These are phyloP conservation scores for Mixia osmundae DNA, from an alignment of 1,284 basidiomycete genomes.

Conservation along the genomic window DNA sequence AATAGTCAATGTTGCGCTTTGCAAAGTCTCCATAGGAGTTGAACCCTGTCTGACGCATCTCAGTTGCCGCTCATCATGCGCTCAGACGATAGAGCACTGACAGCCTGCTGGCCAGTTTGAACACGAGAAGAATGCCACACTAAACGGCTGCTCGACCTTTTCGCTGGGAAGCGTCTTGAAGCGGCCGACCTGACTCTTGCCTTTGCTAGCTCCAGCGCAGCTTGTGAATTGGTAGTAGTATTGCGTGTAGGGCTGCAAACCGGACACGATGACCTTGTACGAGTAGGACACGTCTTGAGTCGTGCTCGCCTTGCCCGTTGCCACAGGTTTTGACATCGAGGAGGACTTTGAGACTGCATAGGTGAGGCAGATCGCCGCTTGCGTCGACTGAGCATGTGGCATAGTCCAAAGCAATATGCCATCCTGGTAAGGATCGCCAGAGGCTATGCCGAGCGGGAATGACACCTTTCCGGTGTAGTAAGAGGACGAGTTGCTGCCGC, in stretches of 20 bases:
- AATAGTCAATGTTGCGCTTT: slow-evolving; percentile 34
- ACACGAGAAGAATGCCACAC: slow-evolving; percentile 22
- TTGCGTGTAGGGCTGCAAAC: slow-evolving; percentile 31
- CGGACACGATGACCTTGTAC: slow-evolving; percentile 37
- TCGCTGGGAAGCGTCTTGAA: slow-evolving; percentile 26
- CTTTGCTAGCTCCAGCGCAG: slow-evolving; percentile 26
- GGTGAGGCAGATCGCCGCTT: slow-evolving; percentile 6
- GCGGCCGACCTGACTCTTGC: slow-evolving; percentile 25
- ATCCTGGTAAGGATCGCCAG: slow-evolving; percentile 36
- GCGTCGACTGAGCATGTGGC: slow-evolving; percentile 5
- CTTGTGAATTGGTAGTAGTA: slow-evolving; percentile 40
- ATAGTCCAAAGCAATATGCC: slow-evolving; percentile 39
- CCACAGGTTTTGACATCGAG: slow-evolving; percentile 13
- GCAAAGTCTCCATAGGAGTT: slow-evolving; percentile 40
- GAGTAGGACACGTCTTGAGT: slow-evolving; percentile 41
- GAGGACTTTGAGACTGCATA: slow-evolving; percentile 23
- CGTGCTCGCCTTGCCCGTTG: slow-evolving; percentile 33
- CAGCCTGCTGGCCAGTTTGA: too few relatives aligned
- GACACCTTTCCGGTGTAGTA: slow-evolving; percentile 17
- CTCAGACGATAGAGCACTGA: too few relatives aligned
- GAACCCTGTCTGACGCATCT: too few relatives aligned
- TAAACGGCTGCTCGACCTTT: slow-evolving; percentile 30
- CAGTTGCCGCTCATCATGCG: too few relatives aligned
- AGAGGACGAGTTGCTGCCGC: slow-evolving; percentile 10
- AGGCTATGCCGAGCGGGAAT: slow-evolving; percentile 25